Base-by-base conservation (phyloP, 2,329 filamentous ascomycete species). In the Alternaria burnsii region DNA sequence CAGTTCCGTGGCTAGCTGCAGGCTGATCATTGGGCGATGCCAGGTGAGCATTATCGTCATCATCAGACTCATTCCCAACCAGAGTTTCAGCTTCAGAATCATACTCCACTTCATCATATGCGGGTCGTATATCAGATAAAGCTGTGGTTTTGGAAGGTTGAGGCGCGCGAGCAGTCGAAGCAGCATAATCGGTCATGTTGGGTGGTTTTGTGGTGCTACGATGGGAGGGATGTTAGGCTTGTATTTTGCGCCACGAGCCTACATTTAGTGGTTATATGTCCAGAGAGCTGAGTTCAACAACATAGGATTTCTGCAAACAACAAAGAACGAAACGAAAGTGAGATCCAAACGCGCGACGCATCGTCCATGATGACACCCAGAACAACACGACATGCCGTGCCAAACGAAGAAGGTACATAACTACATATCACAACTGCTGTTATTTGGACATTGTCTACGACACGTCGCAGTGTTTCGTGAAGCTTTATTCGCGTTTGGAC, bases 81-180 rank as follows among this genome's bases (percentile, higher is more conserved):
- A 58, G 16, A 63, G 41, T 46, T 18, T 51, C 38, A 58, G 20
- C 32, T 55, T 58, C 26, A 63, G 34, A 55, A 43, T 50, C 18
- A 63, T 42, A 34, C 48, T 57, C 22, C 41, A 52, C 2, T 11
- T 41, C 14, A 32, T 55, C 20, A 47, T 46, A 12, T 10, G 24
- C 14, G 51, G 54, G 46, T 63, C 58, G 51, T 63, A 32, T 4
- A 58, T 24, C 10, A 63, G 54, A 30, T 38, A 58, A 2, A 63
- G 34, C 22, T 61, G 22, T 14, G 50, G 51, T 11, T 22, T 32
- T 24, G 24, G 24, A 24, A 38, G 28, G 12, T 18, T 30, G 26
- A 62, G 38, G 9, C 20, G 22, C n/a, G 22, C 11, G 7, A 59
- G 42, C 38, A 43, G 16, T 18, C 24, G 44, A 48, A 32, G n/a